Evolutionary conservation across 345 rosid species (phyloP).

Genomic region (Eucalyptus caleyi): DNA sequence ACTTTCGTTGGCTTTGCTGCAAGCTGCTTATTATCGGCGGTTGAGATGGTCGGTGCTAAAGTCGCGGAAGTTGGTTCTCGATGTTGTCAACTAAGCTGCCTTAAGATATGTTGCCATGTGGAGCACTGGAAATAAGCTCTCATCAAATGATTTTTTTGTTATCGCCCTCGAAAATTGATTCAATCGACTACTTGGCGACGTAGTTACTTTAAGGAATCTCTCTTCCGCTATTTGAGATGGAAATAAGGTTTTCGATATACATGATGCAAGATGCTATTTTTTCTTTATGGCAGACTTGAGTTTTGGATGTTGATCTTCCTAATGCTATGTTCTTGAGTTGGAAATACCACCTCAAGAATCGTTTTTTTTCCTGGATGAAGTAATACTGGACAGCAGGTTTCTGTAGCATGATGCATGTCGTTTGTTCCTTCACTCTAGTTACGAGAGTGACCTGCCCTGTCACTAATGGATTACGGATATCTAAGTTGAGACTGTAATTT

Average conservation of each 20-base stretch:
- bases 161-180: neutral
- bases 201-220: neutral
- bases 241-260: neutral
- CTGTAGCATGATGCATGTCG: neutral
- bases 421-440: neutral
- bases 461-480: neutral
- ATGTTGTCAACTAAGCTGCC: constrained; percentile 66
- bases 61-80: constrained; percentile 81
- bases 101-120: neutral
- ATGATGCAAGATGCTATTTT: neutral
- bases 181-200: neutral
- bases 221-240: neutral
- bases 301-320: neutral
- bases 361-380: neutral
- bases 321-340: neutral
- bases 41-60: constrained; percentile 87
- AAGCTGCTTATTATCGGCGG: constrained; percentile 86
- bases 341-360: neutral
- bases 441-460: neutral
- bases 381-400: neutral
- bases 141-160: neutral
- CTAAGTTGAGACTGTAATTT: neutral
- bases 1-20: constrained; percentile 86
- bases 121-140: neutral
- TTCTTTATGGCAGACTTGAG: neutral